phyloP scores from a whole-genome alignment of 257 asterid species.

The Solanum bulbocastanum region DNA sequence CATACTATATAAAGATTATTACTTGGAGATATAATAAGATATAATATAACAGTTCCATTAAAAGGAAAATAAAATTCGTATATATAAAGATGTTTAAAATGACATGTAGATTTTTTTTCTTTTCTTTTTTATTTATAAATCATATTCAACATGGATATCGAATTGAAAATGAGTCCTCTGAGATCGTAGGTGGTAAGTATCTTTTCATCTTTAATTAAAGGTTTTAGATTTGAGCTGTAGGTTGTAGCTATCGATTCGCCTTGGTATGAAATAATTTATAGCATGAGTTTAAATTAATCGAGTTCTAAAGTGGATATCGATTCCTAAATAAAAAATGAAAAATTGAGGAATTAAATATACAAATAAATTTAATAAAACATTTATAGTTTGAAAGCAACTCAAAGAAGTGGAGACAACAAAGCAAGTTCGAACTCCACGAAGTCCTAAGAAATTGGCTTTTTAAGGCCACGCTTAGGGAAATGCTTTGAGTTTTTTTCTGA shows the following conservation, averaged over 20 bases:
- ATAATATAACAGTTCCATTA: background rate
- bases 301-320: background rate
- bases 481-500: background rate
- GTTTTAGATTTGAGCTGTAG: background rate
- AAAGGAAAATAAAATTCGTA: background rate
- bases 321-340: background rate
- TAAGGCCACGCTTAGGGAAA: constrained; percentile 5
- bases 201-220: background rate
- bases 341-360: background rate
- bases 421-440: background rate
- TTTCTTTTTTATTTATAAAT: background rate
- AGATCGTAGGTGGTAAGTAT: background rate
- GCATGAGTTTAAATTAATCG: background rate
- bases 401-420: background rate
- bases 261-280: background rate
- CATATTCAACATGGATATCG: background rate
- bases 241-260: background rate
- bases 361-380: background rate
- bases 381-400: background rate
- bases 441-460: constrained; percentile 21
- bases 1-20: background rate
- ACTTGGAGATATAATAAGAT: background rate
- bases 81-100: background rate
- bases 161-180: background rate
- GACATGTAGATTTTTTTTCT: background rate